phyloP scores from a whole-genome alignment of 2,329 filamentous ascomycete genomes.

The Huntiella abstrusa region DNA sequence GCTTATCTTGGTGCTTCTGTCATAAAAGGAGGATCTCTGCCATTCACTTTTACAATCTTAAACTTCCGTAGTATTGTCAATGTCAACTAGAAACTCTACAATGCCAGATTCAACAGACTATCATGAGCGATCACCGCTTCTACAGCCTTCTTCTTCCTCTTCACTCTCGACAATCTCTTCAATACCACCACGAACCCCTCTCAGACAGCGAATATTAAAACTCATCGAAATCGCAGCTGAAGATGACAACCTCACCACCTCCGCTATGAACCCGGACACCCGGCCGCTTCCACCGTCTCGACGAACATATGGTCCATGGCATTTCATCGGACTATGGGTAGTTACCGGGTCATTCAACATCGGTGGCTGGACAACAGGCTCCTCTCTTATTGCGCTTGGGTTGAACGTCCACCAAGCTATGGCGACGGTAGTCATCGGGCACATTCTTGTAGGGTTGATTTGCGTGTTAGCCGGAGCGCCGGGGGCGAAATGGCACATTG shows the following conservation, averaged over 20 bases:
- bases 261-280: slow-evolving; percentile 16
- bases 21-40: not conserved
- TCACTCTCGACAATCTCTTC: not conserved
- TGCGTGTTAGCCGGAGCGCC: slow-evolving; percentile 23
- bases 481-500: slow-evolving; percentile 23
- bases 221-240: not conserved
- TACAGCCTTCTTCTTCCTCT: not conserved
- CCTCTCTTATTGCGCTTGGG: slow-evolving; percentile 23
- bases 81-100: not conserved
- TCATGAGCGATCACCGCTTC: not conserved
- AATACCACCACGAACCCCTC: not conserved
- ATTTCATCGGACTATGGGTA: slow-evolving; percentile 19
- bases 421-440: slow-evolving; percentile 25
- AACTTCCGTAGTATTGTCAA: not conserved
- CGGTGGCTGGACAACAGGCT: slow-evolving; percentile 19
- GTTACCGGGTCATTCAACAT: slow-evolving; percentile 19
- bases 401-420: slow-evolving; percentile 26
- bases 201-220: not conserved
- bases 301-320: slow-evolving; percentile 18
- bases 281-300: slow-evolving; percentile 16
- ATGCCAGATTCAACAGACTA: not conserved
- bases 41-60: not conserved
- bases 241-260: not conserved
- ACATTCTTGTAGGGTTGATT: slow-evolving; percentile 23
- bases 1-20: not conserved